phyloP scores from a whole-genome alignment of 169 alveolate genomes.

The Condylostoma magnum region DNA sequence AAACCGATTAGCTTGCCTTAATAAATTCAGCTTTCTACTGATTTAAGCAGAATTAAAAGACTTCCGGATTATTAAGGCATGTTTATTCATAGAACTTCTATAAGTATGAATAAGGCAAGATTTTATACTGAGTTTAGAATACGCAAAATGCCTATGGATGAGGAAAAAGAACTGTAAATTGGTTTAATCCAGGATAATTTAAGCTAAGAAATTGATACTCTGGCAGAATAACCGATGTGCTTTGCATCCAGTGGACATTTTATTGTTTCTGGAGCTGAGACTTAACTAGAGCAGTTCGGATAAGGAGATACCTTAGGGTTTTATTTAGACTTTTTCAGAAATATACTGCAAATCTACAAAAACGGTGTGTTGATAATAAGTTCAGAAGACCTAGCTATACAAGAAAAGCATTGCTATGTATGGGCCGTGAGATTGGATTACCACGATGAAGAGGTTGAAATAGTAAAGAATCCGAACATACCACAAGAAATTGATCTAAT shows the following conservation, averaged over 20 bases:
- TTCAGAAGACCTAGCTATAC: not conserved
- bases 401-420: slow-evolving; percentile 8
- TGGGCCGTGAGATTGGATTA: slow-evolving; percentile 11
- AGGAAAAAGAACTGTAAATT: not conserved
- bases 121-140: slow-evolving; percentile 9
- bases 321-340: not conserved
- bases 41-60: slow-evolving; percentile 5
- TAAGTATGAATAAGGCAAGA: slow-evolving; percentile 19
- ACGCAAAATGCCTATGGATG: not conserved
- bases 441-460: slow-evolving; percentile 16
- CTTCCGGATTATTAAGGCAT: not conserved
- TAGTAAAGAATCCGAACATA: not conserved
- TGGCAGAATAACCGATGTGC: slow-evolving; percentile 5
- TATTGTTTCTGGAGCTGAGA: not conserved
- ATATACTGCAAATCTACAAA: not conserved
- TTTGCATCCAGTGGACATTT: not conserved
- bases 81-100: not conserved
- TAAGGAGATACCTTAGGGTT: not conserved
- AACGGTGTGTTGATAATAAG: not conserved
- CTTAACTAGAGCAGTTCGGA: not conserved
- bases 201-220: not conserved
- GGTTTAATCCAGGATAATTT: slow-evolving; percentile 3
- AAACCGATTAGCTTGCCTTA: not conserved
- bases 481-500: slow-evolving; percentile 24
- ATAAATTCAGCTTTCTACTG: slow-evolving; percentile 2